Evolutionary conservation across 257 asterid genomes (phyloP), one percentile per base, ranked within the genome.

Genomic region (Cordia subcordata): DNA sequence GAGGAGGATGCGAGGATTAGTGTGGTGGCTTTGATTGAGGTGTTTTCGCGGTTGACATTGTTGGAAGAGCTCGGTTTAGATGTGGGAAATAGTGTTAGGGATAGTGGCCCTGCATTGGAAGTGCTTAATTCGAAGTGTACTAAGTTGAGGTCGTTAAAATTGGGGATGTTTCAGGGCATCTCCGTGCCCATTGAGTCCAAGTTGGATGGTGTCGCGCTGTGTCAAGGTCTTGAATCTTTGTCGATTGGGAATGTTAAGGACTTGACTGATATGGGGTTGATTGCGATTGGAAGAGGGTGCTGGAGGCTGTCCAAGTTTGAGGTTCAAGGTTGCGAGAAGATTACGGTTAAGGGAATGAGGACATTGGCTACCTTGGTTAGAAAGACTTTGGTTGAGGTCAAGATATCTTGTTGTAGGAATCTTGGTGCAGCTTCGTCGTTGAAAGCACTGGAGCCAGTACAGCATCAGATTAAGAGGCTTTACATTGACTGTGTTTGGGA

Each of bases 221-320:
- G 96, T 73, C 83, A 77, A 20, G 62, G 83, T 71, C 91, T 93
- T 19, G 74, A 79, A 53, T 78, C 88, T 15, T 62, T 93, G 69
- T 85, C 96, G 16, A 77, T 93, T 42, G 72, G 82, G 70, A 77
- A 76, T 42, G 97, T 79, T 4, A 93, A 79, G 35, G 96, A 89
- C 74, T 68, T 93, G 72, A 68, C 67, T 27, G 95, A 93, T 64
- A 84, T 89, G 94, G 95, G 97, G n/a, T 68, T 93, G 81, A 89
- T 93, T 37, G 97, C 90, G 20, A 89, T 93, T 32, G 96, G 73
- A 14, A 83, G 95, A 69, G 99, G 99, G 47, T 93, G 99, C 64
- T 77, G 77, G 70, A 79, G 77, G 54, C 67, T 89, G 65, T 57
- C 79, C 5, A 80, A 74, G 81, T 84, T 93, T 57, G 97, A 93